These are phyloP conservation scores for Metschnikowia similis DNA, from an alignment of 805 yeast genomes.

Conservation along the genomic window DNA sequence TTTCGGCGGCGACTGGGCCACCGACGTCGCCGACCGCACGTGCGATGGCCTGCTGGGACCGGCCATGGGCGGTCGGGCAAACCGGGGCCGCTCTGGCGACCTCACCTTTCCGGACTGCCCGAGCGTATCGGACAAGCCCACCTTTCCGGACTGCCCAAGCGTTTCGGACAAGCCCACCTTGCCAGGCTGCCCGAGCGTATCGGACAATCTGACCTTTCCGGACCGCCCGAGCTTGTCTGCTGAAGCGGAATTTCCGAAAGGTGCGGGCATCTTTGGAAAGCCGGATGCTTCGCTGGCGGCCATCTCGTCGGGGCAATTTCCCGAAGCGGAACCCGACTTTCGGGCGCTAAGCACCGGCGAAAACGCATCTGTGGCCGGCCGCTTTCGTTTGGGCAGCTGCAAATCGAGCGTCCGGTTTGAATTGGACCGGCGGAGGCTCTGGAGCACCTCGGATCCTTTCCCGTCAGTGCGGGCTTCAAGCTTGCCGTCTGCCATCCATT, in stretches of 20 bases:
- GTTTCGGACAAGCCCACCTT: too few species aligned
- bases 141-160: neutral
- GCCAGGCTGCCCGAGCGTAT: neutral
- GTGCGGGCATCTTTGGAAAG: too few species aligned
- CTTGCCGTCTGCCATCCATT: conserved; percentile 1
- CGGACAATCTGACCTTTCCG: neutral
- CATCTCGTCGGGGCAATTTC: neutral
- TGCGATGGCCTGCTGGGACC: conserved; percentile 8
- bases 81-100: neutral
- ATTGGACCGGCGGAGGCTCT: neutral
- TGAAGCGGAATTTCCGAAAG: too few species aligned
- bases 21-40: conserved; percentile 11
- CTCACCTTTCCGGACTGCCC: neutral
- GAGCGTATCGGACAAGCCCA: neutral
- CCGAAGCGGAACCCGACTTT: neutral
- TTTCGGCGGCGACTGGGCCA: conserved; percentile 16
- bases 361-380: conserved; percentile 6
- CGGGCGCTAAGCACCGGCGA: conserved; percentile 13
- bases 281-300: neutral
- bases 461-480: neutral
- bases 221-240: neutral
- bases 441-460: conserved; percentile 1
- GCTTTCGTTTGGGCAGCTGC: conserved; percentile 9
- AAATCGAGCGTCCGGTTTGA: conserved; percentile 9
- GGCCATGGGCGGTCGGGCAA: conserved; percentile 8